Evolutionary conservation across 1,139 yeast genomes (phyloP).

Genomic region (Candida labiduridarum): DNA sequence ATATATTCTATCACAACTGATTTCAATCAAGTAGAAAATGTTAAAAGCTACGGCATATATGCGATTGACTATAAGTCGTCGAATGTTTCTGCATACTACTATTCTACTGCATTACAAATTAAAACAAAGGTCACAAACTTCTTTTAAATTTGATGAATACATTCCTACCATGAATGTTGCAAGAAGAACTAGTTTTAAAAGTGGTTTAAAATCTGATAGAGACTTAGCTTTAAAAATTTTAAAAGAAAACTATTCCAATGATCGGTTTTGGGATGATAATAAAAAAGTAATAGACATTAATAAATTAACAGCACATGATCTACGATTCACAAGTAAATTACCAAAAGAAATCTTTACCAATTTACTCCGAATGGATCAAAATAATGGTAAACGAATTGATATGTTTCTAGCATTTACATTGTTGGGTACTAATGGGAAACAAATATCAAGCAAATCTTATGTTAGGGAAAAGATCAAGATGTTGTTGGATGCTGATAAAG

Average conservation of each 20-base stretch:
- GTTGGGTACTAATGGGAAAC: constrained; percentile 59
- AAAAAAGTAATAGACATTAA: constrained; percentile 17
- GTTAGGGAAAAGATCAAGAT: constrained; percentile 56
- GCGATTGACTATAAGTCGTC: neutral
- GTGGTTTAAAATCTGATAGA: no score
- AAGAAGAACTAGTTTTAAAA: no score
- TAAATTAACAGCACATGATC: constrained; percentile 23
- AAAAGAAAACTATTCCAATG: constrained; percentile 19
- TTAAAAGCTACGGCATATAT: neutral
- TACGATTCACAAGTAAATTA: constrained; percentile 19
- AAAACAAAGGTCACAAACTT: constrained; percentile 8
- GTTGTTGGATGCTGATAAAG: constrained; percentile 50
- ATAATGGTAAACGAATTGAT: constrained; percentile 34
- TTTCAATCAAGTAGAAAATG: neutral
- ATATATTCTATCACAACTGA: neutral
- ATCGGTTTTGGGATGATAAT: constrained; percentile 17
- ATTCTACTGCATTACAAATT: neutral
- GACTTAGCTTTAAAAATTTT: neutral
- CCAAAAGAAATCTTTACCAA: constrained; percentile 33
- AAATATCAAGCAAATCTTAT: constrained; percentile 55
- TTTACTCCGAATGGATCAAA: constrained; percentile 27
- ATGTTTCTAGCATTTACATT: constrained; percentile 49
- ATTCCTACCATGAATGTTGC: no score
- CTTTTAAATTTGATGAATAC: neutral
- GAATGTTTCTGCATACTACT: neutral